Evolutionary conservation across 768 basidiomycete genomes (phyloP).

Genomic region (Plicaturopsis crispa): DNA sequence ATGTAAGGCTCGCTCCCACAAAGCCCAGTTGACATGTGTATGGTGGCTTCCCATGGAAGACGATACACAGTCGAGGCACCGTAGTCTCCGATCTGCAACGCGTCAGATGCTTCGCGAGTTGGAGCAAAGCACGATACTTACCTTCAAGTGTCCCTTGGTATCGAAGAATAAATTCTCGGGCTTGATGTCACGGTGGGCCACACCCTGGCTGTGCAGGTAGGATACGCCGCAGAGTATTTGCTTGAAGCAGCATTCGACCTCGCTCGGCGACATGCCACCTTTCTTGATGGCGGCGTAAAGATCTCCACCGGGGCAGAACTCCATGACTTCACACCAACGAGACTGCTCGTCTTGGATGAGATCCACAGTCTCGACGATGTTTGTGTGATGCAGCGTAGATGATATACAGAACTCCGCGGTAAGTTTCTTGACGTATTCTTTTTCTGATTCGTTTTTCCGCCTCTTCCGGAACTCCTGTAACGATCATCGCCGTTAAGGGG

Average conservation of each 20-base stretch:
- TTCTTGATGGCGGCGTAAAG: constrained; percentile 99
- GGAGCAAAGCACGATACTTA: constrained; percentile 23
- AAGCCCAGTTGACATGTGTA: constrained; percentile 94
- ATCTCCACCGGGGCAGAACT: constrained; percentile 97
- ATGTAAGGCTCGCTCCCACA: constrained; percentile 99
- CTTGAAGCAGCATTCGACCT: constrained; percentile 97
- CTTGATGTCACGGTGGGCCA: constrained; percentile 97
- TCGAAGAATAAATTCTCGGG: constrained; percentile 97
- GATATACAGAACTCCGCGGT: constrained; percentile 99
- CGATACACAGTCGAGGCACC: constrained; percentile 99
- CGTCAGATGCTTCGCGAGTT: constrained; percentile 9
- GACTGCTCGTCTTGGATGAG: constrained; percentile 96
- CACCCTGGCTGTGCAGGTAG: constrained; percentile 94
- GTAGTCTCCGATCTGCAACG: constrained; percentile 85
- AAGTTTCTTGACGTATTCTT: constrained; percentile 99
- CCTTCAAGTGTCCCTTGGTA: constrained; percentile 88
- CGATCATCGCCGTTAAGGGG: background rate
- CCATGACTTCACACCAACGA: constrained; percentile 99
- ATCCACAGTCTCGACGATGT: constrained; percentile 98
- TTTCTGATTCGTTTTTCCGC: constrained; percentile 96
- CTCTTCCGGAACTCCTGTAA: constrained; percentile 93
- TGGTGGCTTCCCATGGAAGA: constrained; percentile 94
- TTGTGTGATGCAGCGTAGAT: constrained; percentile 87
- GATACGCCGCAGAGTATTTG: constrained; percentile 85
- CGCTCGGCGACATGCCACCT: constrained; percentile 83